Percentiles rank a stretch among this genome's conserved stretches.
These are phyloP conservation scores for Logfia minima DNA, from an alignment of 129 eudicot genomes.

Conservation along the genomic window DNA sequence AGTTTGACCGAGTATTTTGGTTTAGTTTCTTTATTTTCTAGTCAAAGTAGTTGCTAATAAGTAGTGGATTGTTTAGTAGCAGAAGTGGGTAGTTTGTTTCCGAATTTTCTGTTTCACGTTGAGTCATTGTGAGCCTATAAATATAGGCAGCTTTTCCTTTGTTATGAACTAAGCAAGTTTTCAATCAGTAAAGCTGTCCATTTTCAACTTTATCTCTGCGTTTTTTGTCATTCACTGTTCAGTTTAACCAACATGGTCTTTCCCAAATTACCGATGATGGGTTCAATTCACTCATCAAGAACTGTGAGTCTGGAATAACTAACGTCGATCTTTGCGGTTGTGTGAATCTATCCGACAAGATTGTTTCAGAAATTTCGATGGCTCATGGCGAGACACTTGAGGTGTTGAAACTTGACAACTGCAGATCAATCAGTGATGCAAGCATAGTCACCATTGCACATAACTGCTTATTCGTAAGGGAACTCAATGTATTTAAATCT, in stretches of 20 bases:
- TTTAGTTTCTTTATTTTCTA: too few species aligned
- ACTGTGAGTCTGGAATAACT: conserved; percentile 48
- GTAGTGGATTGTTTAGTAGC: too few species aligned
- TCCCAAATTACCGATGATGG: conserved; percentile 55
- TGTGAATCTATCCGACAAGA: conserved; percentile 53
- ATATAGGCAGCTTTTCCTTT: too few species aligned
- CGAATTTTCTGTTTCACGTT: too few species aligned
- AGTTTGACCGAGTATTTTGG: too few species aligned
- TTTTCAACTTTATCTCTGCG: too few species aligned
- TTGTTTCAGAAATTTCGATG: conserved; percentile 44
- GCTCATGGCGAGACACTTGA: conserved; percentile 64
- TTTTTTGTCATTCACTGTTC: too few species aligned
- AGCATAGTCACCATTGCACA: conserved; percentile 53
- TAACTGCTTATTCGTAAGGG: conserved; percentile 52
- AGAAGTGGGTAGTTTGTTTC: too few species aligned
- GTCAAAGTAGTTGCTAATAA: too few species aligned
- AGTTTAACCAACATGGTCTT: conserved; percentile 34
- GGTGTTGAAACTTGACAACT: conserved; percentile 62
- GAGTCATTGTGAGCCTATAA: not conserved
- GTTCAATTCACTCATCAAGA: conserved; percentile 48
- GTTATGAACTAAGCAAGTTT: too few species aligned
- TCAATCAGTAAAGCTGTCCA: too few species aligned
- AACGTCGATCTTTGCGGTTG: conserved; percentile 58
- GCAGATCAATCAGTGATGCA: conserved; percentile 53
- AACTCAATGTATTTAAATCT: conserved; percentile 63